These are phyloP conservation scores for Escovopsis weberi DNA, from an alignment of 2,329 filamentous ascomycete genomes.

Conservation along the genomic window DNA sequence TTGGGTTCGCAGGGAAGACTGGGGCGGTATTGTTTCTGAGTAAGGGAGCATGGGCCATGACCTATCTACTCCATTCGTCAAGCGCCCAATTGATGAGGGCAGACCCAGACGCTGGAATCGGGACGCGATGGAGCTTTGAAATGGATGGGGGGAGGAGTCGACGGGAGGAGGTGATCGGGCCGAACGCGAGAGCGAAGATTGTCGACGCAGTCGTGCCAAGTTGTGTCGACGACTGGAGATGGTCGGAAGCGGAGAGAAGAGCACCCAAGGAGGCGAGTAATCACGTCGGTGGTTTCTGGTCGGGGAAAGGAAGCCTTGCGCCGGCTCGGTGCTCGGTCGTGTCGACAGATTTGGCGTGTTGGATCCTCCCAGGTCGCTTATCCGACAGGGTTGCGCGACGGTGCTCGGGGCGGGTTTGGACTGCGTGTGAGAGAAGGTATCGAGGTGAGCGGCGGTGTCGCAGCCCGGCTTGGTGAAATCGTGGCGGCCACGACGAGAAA, in stretches of 20 bases:
- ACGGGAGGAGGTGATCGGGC: neutral
- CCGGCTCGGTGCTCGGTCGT: neutral
- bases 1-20: conserved; percentile 34
- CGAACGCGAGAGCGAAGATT: neutral
- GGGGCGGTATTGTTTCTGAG: conserved; percentile 44
- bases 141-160: neutral
- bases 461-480: neutral
- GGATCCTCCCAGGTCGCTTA: neutral
- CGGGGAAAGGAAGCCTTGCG: neutral
- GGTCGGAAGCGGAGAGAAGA: neutral
- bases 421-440: neutral
- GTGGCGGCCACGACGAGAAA: neutral
- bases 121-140: neutral
- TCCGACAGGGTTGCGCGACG: neutral
- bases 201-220: neutral
- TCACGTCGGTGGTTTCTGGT: neutral
- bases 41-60: conserved; percentile 46
- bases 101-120: neutral
- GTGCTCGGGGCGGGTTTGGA: neutral
- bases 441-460: neutral
- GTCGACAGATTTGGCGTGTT: neutral
- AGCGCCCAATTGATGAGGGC: conserved; percentile 5
- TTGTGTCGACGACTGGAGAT: no score
- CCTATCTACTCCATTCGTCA: conserved; percentile 29
- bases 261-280: neutral